Evolutionary conservation across 257 asterid species (phyloP).

Genomic region (Nicotiana tabacum): DNA sequence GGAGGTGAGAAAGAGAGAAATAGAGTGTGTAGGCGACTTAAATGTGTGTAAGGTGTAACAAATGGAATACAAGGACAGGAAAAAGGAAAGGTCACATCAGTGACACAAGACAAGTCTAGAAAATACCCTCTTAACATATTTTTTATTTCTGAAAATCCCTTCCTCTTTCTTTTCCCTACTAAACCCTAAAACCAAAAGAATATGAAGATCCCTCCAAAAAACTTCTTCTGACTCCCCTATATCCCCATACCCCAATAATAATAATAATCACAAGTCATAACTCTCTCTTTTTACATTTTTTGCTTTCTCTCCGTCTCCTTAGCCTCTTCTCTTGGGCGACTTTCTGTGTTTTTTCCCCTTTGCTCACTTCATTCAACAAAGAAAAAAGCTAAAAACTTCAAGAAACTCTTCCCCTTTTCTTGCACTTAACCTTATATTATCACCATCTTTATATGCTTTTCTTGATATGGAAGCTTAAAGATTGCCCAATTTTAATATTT

Average conservation of each 20-base stretch:
- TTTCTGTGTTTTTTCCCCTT: not conserved
- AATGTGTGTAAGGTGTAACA: constrained; percentile 10
- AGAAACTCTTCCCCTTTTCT: not conserved
- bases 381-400: not conserved
- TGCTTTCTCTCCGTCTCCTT: constrained; percentile 15
- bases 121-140: not conserved
- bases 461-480: not conserved
- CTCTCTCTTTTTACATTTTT: not conserved
- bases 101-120: constrained; percentile 12
- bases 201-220: not conserved
- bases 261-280: constrained; percentile 4
- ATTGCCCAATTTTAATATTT: not conserved
- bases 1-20: not conserved
- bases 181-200: not conserved
- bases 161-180: not conserved
- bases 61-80: constrained; percentile 7
- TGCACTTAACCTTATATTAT: not conserved
- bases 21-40: not conserved
- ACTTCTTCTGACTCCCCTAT: too few relatives aligned
- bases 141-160: not conserved
- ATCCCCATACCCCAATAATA: too few relatives aligned
- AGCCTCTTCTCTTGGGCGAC: constrained; percentile 17
- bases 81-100: constrained; percentile 3
- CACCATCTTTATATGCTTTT: constrained; percentile 11
- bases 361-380: not conserved